Conservation (phyloP, 768 basidiomycete genomes). For the Suillus luteus region DNA sequence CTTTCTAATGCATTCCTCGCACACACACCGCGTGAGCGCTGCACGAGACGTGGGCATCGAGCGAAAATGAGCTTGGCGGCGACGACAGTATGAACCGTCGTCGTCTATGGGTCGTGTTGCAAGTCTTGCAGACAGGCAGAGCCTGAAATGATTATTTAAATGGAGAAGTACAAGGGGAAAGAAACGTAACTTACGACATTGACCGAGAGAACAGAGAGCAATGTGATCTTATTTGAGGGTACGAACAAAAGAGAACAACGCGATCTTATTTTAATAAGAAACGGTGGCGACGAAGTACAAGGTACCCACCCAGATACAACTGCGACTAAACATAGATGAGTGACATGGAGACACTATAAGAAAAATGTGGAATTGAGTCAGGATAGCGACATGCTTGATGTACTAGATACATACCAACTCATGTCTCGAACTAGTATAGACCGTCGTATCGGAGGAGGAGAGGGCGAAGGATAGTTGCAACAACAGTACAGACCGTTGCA, state of each 20-base stretch:
- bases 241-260: neutral
- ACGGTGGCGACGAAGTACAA: neutral
- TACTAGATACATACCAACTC: neutral
- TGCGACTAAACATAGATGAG: neutral
- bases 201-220: too few species aligned
- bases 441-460: too few species aligned
- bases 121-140: neutral
- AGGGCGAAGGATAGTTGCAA: too few species aligned
- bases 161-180: neutral
- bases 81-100: neutral
- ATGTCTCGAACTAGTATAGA: too few species aligned
- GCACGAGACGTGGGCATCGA: neutral
- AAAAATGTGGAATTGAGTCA: neutral
- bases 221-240: too few species aligned
- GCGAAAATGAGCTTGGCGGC: neutral
- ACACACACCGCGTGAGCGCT: neutral
- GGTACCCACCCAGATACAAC: neutral
- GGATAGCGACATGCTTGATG: neutral
- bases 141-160: neutral
- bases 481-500: too few species aligned
- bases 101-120: neutral
- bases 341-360: neutral
- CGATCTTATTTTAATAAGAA: neutral
- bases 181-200: neutral
- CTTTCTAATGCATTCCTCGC: neutral